Base-by-base conservation (phyloP, 768 basidiomycete genomes). In the Mycena rebaudengoi region DNA sequence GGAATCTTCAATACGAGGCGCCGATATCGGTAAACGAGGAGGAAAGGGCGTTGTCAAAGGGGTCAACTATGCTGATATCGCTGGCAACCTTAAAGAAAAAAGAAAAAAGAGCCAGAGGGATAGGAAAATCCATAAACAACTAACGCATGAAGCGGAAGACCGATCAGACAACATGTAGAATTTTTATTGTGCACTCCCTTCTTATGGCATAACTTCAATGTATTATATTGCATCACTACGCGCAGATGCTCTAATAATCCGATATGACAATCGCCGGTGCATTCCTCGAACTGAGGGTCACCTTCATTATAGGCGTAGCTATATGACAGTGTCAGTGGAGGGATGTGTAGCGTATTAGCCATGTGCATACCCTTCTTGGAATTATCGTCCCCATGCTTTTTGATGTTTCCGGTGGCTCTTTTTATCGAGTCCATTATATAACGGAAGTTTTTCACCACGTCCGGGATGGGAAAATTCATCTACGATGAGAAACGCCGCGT, bases 181-280 rank as follows among this genome's bases (percentile, higher is more conserved):
- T 13, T 21, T n/a, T n/a, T n/a, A n/a, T n/a, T n/a, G n/a, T n/a
- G n/a, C n/a, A n/a, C n/a, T n/a, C n/a, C n/a, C n/a, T n/a, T n/a
- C n/a, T n/a, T n/a, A n/a, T n/a, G n/a, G n/a, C n/a, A 65, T 56
- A 11, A n/a, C 55, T 41, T 29, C 44, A 40, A 41, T 57, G 56
- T 64, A 61, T 52, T 65, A 67, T 65, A 62, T 68, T 60, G 28
- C 61, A 58, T 41, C 30, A 66, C 23, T 30, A 53, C 52, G 29
- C 39, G 8, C 7, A 33, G 8, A 46, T 13, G 21, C 49, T 50
- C 76, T 85, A 92, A 64, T 86, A 82, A 81, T 96, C 95, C 57
- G 87, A 86, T 76, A 98, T 85, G 70, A 87, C 91, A 75, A 98
- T 96, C 16, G 92, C 91, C n/a, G 95, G 96, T 18, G 94, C 94